These are phyloP conservation scores for Calycina herbarum DNA, from an alignment of 2,329 filamentous ascomycete genomes.

Conservation along the genomic window DNA sequence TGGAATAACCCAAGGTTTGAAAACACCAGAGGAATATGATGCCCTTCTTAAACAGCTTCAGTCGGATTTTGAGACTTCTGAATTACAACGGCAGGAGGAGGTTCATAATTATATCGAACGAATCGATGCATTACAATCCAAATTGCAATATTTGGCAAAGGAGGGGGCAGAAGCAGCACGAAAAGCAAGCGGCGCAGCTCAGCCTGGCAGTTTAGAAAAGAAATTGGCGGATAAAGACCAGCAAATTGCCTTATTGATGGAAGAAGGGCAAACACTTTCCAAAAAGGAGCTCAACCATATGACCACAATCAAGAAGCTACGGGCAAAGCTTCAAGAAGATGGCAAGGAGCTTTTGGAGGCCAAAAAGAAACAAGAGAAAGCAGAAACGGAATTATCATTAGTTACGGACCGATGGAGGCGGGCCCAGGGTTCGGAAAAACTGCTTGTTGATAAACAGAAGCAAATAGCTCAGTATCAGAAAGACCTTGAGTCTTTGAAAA, in stretches of 20 bases:
- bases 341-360: slow-evolving; percentile 65
- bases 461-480: slow-evolving; percentile 51
- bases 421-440: slow-evolving; percentile 56
- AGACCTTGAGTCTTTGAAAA: slow-evolving; percentile 60
- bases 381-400: slow-evolving; percentile 49
- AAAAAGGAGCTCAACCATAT: slow-evolving; percentile 84
- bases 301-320: slow-evolving; percentile 78
- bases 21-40: slow-evolving; percentile 40
- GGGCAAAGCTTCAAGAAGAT: slow-evolving; percentile 62
- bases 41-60: slow-evolving; percentile 41
- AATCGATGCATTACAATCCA: slow-evolving; percentile 88
- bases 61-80: slow-evolving; percentile 33
- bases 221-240: slow-evolving; percentile 88
- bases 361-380: slow-evolving; percentile 59
- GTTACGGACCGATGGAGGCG: slow-evolving; percentile 51
- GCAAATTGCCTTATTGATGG: slow-evolving; percentile 83
- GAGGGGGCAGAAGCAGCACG: slow-evolving; percentile 76
- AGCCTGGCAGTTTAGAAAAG: slow-evolving; percentile 67
- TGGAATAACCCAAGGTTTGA: slow-evolving; percentile 12
- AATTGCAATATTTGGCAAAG: slow-evolving; percentile 83
- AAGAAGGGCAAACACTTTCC: slow-evolving; percentile 87
- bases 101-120: slow-evolving; percentile 80
- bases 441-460: slow-evolving; percentile 53
- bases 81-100: slow-evolving; percentile 70
- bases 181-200: slow-evolving; percentile 61